Conservation (phyloP, 2,329 filamentous ascomycete genomes). For the Xylariaceae sp. region DNA sequence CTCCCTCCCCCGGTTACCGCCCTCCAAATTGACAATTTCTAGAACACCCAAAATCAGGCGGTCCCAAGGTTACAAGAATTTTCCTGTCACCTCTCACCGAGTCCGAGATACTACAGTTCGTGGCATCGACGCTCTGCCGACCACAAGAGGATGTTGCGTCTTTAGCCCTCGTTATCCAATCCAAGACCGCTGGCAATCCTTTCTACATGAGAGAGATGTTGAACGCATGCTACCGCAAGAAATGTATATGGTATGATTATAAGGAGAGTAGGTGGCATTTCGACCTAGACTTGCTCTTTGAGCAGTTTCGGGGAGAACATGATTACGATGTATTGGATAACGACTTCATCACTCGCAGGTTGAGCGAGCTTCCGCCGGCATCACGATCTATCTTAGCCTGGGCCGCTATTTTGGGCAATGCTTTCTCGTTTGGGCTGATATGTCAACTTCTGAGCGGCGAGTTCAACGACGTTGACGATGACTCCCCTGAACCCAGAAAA, state of each 20-base stretch:
- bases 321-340: slow-evolving; percentile 80
- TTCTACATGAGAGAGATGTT: slow-evolving; percentile 94
- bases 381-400: slow-evolving; percentile 82
- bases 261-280: slow-evolving; percentile 80
- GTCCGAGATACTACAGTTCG: slow-evolving; percentile 79
- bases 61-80: slow-evolving; percentile 68
- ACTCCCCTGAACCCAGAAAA: slow-evolving; percentile 34
- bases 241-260: slow-evolving; percentile 91
- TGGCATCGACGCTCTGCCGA: slow-evolving; percentile 78
- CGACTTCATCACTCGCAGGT: slow-evolving; percentile 76
- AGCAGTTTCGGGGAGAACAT: slow-evolving; percentile 77
- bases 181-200: slow-evolving; percentile 84
- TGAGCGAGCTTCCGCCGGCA: slow-evolving; percentile 74
- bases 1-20: background rate
- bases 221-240: slow-evolving; percentile 81
- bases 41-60: slow-evolving; percentile 50
- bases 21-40: slow-evolving; percentile 8
- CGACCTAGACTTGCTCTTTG: slow-evolving; percentile 82
- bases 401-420: slow-evolving; percentile 80
- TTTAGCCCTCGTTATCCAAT: slow-evolving; percentile 81
- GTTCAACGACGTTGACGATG: slow-evolving; percentile 62
- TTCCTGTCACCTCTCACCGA: slow-evolving; percentile 74
- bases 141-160: slow-evolving; percentile 72
- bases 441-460: slow-evolving; percentile 76
- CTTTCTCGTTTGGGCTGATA: slow-evolving; percentile 82